These are phyloP conservation scores for Quercus alba DNA, from an alignment of 306 rosid genomes.

Conservation along the genomic window DNA sequence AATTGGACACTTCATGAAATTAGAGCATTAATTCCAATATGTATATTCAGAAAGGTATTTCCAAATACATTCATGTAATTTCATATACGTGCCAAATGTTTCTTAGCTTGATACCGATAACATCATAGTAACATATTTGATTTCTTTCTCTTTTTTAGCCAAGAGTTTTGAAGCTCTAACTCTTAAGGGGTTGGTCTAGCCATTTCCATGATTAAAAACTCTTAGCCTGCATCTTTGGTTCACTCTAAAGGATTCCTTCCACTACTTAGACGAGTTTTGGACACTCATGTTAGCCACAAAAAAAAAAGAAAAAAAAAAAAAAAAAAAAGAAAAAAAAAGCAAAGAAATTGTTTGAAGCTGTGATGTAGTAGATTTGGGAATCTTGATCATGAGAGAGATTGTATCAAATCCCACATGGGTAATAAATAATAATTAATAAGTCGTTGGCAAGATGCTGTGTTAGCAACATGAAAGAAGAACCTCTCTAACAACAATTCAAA, in stretches of 20 bases:
- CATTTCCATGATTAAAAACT: too few relatives aligned
- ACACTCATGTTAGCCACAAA: too few relatives aligned
- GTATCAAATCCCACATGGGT: not conserved
- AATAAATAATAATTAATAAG: too few relatives aligned
- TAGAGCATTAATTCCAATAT: not conserved
- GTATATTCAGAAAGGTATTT: conserved; percentile 1
- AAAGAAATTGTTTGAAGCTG: too few relatives aligned
- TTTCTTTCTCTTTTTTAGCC: not conserved
- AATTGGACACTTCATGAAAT: conserved; percentile 15
- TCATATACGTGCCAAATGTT: not conserved
- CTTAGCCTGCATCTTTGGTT: too few relatives aligned
- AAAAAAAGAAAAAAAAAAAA: too few relatives aligned
- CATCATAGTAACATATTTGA: not conserved
- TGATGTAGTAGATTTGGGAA: not conserved
- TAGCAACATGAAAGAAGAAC: too few relatives aligned
- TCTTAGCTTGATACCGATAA: not conserved
- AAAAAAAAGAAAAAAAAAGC: fast-evolving
- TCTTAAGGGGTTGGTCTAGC: too few relatives aligned
- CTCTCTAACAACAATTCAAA: too few relatives aligned
- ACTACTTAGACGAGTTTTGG: too few relatives aligned
- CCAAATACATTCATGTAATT: not conserved
- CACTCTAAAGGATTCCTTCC: too few relatives aligned
- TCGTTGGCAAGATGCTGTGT: too few relatives aligned
- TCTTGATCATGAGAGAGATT: not conserved
- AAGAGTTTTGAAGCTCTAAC: not conserved